These are phyloP conservation scores for Magnusiomyces magnusii DNA, from an alignment of 1,139 yeast species.

Conservation along the genomic window DNA sequence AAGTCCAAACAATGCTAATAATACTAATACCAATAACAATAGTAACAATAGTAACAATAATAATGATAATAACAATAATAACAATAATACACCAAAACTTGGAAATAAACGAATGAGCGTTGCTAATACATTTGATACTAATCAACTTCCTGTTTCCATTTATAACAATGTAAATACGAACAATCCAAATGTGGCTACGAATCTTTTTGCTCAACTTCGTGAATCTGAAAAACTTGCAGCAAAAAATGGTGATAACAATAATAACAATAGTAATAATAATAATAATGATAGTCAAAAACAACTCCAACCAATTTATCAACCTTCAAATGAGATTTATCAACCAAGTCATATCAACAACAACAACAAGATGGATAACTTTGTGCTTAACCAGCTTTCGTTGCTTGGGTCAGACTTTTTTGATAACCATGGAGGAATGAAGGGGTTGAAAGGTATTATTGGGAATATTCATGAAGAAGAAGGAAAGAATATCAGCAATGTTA, in stretches of 20 bases:
- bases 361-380: background rate
- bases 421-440: background rate
- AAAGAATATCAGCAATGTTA: background rate
- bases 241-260: background rate
- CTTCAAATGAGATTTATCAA: background rate
- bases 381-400: background rate
- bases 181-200: background rate
- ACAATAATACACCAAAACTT: background rate
- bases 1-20: constrained; percentile 9
- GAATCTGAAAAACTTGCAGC: background rate
- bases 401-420: background rate
- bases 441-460: background rate
- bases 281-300: background rate
- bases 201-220: background rate
- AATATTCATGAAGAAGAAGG: background rate
- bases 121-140: background rate
- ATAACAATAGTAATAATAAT: background rate
- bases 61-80: background rate
- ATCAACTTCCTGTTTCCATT: background rate
- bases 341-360: background rate
- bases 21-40: background rate
- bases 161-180: background rate
- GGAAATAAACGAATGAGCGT: background rate
- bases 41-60: background rate
- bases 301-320: background rate